phyloP scores from a whole-genome alignment of 768 basidiomycete genomes.

The Gymnopilus dilepis region DNA sequence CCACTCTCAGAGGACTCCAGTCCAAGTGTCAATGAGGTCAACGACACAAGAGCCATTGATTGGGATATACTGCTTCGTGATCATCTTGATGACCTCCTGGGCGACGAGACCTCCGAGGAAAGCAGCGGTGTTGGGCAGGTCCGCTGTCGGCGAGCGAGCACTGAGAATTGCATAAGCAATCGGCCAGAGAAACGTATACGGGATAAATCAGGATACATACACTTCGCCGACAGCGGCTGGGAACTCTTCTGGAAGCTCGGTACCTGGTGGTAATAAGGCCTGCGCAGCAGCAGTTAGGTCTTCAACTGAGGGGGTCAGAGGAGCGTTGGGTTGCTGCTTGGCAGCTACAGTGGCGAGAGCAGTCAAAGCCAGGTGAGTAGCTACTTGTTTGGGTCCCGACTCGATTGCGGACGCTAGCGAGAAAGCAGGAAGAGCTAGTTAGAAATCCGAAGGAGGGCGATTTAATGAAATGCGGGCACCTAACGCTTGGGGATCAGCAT shows the following conservation, averaged over 20 bases:
- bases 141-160: constrained; percentile 78
- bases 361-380: constrained; percentile 77
- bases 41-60: constrained; percentile 84
- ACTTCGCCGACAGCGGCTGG: constrained; percentile 74
- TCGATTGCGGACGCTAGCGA: constrained; percentile 46
- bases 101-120: constrained; percentile 93
- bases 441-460: constrained; percentile 11
- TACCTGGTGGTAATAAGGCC: constrained; percentile 51
- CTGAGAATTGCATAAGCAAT: constrained; percentile 41
- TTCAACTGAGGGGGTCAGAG: constrained; percentile 49
- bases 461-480: constrained; percentile 40
- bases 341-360: constrained; percentile 50
- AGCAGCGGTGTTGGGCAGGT: constrained; percentile 92
- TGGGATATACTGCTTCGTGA: constrained; percentile 95
- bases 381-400: constrained; percentile 56
- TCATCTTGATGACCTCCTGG: constrained; percentile 96
- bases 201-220: no score
- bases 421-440: background rate
- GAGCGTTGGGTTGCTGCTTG: constrained; percentile 32
- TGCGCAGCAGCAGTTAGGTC: constrained; percentile 57
- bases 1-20: constrained; percentile 60
- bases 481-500: constrained; percentile 52
- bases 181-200: constrained; percentile 8
- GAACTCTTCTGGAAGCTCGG: constrained; percentile 59
- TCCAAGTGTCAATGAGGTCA: constrained; percentile 84